Evolutionary conservation across 78 protist species (phyloP), one percentile per base, ranked within the genome.

Genomic region (Dictyostelium capitatum): DNA sequence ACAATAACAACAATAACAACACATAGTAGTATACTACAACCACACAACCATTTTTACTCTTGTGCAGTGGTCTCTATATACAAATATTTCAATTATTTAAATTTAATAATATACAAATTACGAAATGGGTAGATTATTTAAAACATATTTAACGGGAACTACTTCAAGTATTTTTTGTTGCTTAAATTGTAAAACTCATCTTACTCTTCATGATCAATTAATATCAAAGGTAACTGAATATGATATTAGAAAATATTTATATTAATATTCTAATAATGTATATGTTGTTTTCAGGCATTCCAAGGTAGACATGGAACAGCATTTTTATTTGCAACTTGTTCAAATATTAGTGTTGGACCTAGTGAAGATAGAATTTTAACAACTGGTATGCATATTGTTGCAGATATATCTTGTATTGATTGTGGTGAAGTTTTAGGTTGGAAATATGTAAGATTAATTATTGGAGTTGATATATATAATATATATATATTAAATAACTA

Each of bases 311-410:
- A 87, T 87, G 92, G 92, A 30, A n/a, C 82, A 10, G 92, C 83
- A 4, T 87, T 62, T 64, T 59, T 87, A 14, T 75, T 87, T 87
- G 83, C 67, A 10, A 82, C 65, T 25, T 87, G 92, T 77, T 74
- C 79, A 87, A 87, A 87, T 87, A 74, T 87, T 47, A 48, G 54
- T 6, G 92, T 87, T 10, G 92, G 92, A 7, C 83, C 80, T 47
- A 87, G 92, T 72, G 92, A 87, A 41, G 92, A 87, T 77, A 56
- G 92, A 50, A 87, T 28, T 28, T 70, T 87, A 8, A 77, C 83
- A 15, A 87, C 92, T 28, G 92, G 92, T 17, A 87, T 87, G 92
- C 92, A 87, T 37, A 80, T 87, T 1, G 92, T 87, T 28, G 92
- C 92, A 3, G 92, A 87, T 77, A 87, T 87, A 6, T 87, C 46